Evolutionary conservation across 2,329 filamentous ascomycete species (phyloP).

Genomic region (Pezicula carpinea): DNA sequence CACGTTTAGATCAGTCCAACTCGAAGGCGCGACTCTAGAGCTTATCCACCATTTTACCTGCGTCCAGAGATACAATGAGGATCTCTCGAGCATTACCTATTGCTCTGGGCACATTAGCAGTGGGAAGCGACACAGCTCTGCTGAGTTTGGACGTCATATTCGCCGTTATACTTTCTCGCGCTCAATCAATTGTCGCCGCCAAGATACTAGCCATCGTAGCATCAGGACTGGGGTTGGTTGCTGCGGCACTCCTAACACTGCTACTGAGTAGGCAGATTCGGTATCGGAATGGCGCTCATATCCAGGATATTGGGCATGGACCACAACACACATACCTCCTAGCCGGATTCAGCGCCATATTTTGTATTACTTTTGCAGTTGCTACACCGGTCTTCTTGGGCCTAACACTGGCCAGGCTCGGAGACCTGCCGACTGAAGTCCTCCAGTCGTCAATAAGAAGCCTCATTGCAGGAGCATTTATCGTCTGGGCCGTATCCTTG

Average conservation of each 20-base stretch:
- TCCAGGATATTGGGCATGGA: constrained; percentile 21
- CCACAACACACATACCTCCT: constrained; percentile 23
- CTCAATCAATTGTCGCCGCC: constrained; percentile 7
- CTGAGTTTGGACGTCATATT: constrained; percentile 27
- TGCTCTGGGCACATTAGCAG: constrained; percentile 23
- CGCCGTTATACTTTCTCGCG: constrained; percentile 17
- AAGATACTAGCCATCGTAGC: constrained; percentile 21
- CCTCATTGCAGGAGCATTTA: constrained; percentile 22
- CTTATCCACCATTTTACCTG: background rate
- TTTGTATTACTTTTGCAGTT: constrained; percentile 20
- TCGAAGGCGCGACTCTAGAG: constrained; percentile 5
- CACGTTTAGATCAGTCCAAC: constrained; percentile 12
- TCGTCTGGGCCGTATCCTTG: constrained; percentile 24
- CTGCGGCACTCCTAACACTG: constrained; percentile 17
- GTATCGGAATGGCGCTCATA: constrained; percentile 21
- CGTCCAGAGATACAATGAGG: constrained; percentile 15
- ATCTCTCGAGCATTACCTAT: constrained; percentile 17
- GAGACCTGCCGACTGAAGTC: constrained; percentile 15
- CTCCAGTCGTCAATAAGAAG: constrained; percentile 13
- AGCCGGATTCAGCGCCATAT: constrained; percentile 19
- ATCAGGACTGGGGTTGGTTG: constrained; percentile 17
- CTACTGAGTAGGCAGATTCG: constrained; percentile 23
- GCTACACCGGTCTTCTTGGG: constrained; percentile 21
- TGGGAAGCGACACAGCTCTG: constrained; percentile 22
- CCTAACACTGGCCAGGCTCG: constrained; percentile 15